Conservation (phyloP, 164 flowering plant genomes). For the Akebia trifoliata region DNA sequence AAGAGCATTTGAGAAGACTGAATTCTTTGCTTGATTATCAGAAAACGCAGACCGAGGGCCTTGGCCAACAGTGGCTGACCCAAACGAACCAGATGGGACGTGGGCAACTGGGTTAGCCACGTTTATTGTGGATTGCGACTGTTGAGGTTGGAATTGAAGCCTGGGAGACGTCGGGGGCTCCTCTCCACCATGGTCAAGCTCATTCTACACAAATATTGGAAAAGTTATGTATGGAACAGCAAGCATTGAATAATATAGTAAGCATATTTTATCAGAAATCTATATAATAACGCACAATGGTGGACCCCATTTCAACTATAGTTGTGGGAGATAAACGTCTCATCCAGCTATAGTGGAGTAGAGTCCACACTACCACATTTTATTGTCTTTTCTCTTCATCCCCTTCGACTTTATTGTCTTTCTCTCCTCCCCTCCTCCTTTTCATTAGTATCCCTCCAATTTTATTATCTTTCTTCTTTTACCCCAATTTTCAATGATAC, state of each 20-base stretch:
- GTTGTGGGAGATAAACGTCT: too few species aligned
- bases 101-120: conserved; percentile 27
- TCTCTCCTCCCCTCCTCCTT: too few species aligned
- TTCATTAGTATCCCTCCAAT: too few species aligned
- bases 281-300: too few species aligned
- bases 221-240: not conserved
- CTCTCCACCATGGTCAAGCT: conserved; percentile 52
- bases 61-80: conserved; percentile 22
- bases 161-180: conserved; percentile 60
- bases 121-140: conserved; percentile 29
- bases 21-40: conserved; percentile 59
- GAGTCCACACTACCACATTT: too few species aligned
- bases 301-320: too few species aligned
- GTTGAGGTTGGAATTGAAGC: conserved; percentile 31
- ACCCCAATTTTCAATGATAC: too few species aligned
- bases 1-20: conserved; percentile 57
- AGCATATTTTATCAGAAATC: not conserved
- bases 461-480: too few species aligned
- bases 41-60: conserved; percentile 36
- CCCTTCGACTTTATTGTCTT: too few species aligned
- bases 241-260: not conserved
- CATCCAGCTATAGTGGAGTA: too few species aligned
- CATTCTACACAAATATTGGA: conserved; percentile 39
- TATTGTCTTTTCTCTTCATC: too few species aligned
- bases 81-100: conserved; percentile 48